Conservation (phyloP, 176 grass and related monocot species). For the Saccharum spontaneum region DNA sequence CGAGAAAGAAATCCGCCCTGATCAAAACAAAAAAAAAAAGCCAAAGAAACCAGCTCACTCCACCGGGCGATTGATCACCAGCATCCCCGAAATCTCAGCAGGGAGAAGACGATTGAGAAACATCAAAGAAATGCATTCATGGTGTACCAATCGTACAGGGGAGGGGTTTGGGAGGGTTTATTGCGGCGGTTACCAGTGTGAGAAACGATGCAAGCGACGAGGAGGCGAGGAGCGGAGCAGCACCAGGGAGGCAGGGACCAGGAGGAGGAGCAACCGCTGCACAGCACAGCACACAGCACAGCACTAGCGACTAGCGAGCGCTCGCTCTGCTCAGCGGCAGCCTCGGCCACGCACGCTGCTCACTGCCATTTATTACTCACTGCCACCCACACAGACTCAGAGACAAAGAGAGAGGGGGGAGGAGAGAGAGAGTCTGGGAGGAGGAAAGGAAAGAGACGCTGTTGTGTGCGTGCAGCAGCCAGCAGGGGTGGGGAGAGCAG, state of each 20-base stretch:
- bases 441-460: neutral
- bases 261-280: neutral
- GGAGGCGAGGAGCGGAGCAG: neutral
- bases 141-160: neutral
- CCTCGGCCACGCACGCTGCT: slow-evolving; percentile 34
- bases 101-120: neutral
- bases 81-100: neutral
- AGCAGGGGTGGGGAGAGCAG: neutral
- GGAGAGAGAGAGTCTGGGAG: neutral
- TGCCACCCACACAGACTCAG: neutral
- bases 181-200: neutral
- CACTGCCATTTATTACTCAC: slow-evolving; percentile 52
- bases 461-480: slow-evolving; percentile 6
- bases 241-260: neutral
- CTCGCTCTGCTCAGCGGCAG: neutral
- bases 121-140: too few species aligned
- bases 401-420: neutral
- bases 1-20: slow-evolving; percentile 4
- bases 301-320: neutral
- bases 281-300: slow-evolving; percentile 13
- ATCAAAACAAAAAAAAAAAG: neutral
- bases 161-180: slow-evolving; percentile 52
- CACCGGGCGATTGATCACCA: neutral
- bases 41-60: slow-evolving; percentile 21
- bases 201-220: slow-evolving; percentile 31